Evolutionary conservation across 2,329 filamentous ascomycete genomes (phyloP).

Genomic region (Claviceps sp.): DNA sequence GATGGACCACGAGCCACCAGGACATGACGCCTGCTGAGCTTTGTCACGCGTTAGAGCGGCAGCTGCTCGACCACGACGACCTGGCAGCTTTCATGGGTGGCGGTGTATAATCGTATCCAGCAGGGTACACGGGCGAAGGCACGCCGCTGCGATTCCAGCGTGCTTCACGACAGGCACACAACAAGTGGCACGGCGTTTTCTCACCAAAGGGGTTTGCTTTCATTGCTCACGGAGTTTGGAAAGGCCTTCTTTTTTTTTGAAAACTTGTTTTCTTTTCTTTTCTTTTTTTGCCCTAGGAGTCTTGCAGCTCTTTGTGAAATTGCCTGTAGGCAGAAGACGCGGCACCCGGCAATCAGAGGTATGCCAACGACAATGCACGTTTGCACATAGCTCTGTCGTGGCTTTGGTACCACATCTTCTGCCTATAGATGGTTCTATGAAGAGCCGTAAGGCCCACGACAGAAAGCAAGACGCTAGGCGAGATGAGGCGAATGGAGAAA

Average conservation of each 20-base stretch:
- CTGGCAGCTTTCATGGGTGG: conserved; percentile 50
- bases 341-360: conserved; percentile 2
- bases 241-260: neutral
- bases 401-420: too few species aligned
- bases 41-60: conserved; percentile 44
- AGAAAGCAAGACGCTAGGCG: neutral
- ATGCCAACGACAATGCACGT: too few species aligned
- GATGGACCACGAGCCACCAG: conserved; percentile 20
- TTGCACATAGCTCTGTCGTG: too few species aligned
- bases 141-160: neutral
- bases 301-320: conserved; percentile 1
- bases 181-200: too few species aligned
- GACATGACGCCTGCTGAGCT: conserved; percentile 48
- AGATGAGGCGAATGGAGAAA: neutral
- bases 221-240: neutral
- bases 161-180: neutral
- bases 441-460: too few species aligned
- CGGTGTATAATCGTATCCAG: conserved; percentile 30
- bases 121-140: neutral
- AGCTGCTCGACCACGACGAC: conserved; percentile 46
- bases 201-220: too few species aligned
- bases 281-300: neutral
- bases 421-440: too few species aligned
- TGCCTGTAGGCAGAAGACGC: neutral
- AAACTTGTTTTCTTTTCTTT: neutral